Percentiles rank a stretch among this genome's conserved stretches.
Evolutionary conservation across 1,139 yeast genomes (phyloP).

Genomic region (Blastobotrys ciferrii): DNA sequence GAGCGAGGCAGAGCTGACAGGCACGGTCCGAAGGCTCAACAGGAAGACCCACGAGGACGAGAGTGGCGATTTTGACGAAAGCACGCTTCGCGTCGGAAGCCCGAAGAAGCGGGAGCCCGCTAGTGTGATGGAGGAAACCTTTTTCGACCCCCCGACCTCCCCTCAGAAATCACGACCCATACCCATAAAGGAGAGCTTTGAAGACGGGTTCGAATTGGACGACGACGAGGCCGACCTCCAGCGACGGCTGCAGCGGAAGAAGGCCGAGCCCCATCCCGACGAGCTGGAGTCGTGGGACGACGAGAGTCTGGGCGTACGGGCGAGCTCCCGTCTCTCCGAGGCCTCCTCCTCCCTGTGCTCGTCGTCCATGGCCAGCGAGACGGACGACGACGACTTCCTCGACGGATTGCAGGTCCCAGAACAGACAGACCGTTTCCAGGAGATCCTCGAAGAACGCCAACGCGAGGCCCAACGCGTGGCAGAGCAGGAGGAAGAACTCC

Average conservation of each 20-base stretch:
- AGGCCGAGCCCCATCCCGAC: conserved; percentile 12
- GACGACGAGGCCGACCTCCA: conserved; percentile 14
- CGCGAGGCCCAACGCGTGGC: conserved; percentile 21
- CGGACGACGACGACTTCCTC: conserved; percentile 22
- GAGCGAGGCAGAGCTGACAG: not conserved
- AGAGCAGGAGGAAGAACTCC: conserved; percentile 20
- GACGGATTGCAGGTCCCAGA: conserved; percentile 20
- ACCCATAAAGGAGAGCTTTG: conserved; percentile 16
- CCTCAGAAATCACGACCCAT: too few relatives aligned
- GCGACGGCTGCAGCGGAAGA: conserved; percentile 17
- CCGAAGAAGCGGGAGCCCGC: not conserved
- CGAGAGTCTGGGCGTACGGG: conserved; percentile 22
- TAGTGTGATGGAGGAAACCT: conserved; percentile 3
- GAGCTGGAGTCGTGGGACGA: conserved; percentile 21
- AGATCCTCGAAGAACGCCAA: conserved; percentile 16
- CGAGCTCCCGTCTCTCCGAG: conserved; percentile 24
- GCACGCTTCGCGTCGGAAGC: not conserved
- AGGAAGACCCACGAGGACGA: not conserved
- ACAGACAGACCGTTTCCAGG: conserved; percentile 11
- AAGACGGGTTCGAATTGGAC: conserved; percentile 25
- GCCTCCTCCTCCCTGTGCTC: conserved; percentile 18
- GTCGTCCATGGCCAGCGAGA: conserved; percentile 21
- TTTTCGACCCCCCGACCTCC: conserved; percentile 10
- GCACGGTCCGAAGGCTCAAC: not conserved
- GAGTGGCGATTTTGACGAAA: not conserved